Percentiles rank a stretch among this genome's conserved stretches.
Conservation (phyloP, 345 rosid species). For the Eucalyptus pauciflora region DNA sequence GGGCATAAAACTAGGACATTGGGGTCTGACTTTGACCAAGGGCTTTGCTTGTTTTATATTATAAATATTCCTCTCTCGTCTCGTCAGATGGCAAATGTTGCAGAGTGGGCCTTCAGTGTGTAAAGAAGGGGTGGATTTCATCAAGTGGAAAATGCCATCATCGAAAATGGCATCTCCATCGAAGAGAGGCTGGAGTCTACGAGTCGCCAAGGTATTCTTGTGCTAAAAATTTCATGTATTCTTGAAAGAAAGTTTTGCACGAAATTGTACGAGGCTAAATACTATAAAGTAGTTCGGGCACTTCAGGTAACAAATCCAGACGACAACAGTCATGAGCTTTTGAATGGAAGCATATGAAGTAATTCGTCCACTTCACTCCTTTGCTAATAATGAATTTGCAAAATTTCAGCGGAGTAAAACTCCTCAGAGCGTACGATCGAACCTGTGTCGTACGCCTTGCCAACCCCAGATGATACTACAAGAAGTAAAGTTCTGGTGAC, state of each 20-base stretch:
- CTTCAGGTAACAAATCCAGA: neutral
- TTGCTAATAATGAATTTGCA: neutral
- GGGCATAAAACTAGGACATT: neutral
- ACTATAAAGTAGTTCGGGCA: too few relatives aligned
- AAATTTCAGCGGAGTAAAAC: neutral
- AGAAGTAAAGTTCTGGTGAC: neutral
- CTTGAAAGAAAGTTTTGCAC: neutral
- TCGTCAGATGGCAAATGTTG: neutral
- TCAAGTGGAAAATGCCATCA: neutral
- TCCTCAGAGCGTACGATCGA: neutral
- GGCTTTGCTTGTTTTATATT: neutral
- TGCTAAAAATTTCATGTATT: neutral
- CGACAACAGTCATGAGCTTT: neutral
- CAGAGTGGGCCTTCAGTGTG: neutral
- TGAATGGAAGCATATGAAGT: neutral
- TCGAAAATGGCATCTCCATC: neutral
- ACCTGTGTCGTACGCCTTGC: neutral
- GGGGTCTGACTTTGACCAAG: neutral
- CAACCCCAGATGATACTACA: neutral
- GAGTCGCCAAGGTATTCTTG: neutral
- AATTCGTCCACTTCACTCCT: neutral
- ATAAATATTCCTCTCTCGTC: neutral
- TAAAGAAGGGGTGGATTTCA: neutral
- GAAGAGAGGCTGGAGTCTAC: too few relatives aligned
- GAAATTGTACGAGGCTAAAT: too few relatives aligned